Conservation (phyloP, 345 rosid species). For the Brassica nigra region DNA sequence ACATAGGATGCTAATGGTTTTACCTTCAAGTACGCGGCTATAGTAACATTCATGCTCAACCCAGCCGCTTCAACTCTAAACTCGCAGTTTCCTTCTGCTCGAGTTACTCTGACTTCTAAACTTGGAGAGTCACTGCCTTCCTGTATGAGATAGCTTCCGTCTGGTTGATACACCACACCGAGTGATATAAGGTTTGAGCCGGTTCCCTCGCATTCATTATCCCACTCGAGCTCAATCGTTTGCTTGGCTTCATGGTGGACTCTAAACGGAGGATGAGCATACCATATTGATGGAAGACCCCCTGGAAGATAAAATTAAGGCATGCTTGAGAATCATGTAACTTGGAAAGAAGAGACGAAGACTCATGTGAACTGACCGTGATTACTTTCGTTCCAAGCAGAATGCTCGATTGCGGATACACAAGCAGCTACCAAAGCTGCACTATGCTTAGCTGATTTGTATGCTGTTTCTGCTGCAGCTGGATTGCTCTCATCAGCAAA, state of each 20-base stretch:
- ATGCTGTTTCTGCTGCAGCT: slow-evolving; percentile 49
- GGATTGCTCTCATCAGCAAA: slow-evolving; percentile 63
- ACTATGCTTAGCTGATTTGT: slow-evolving; percentile 50
- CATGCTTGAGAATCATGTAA: neutral
- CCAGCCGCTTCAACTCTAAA: slow-evolving; percentile 72
- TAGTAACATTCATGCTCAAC: slow-evolving; percentile 52
- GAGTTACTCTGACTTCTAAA: slow-evolving; percentile 58
- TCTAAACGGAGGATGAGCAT: slow-evolving; percentile 76
- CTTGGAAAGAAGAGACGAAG: slow-evolving; percentile 17
- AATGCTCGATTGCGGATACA: slow-evolving; percentile 60
- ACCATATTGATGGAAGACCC: slow-evolving; percentile 63
- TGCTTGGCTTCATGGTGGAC: slow-evolving; percentile 66
- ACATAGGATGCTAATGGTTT: neutral
- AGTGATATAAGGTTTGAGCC: slow-evolving; percentile 50
- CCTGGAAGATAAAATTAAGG: slow-evolving; percentile 49
- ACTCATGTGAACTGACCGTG: slow-evolving; percentile 54
- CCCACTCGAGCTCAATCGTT: slow-evolving; percentile 75
- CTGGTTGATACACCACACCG: slow-evolving; percentile 51
- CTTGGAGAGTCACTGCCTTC: slow-evolving; percentile 51
- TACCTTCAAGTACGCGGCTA: slow-evolving; percentile 73
- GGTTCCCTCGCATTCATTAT: slow-evolving; percentile 53
- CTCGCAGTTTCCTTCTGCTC: slow-evolving; percentile 45
- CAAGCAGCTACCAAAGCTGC: slow-evolving; percentile 78
- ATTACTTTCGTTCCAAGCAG: slow-evolving; percentile 44
- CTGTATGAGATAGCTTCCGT: slow-evolving; percentile 70